These are phyloP conservation scores for Agaricus blazei DNA, from an alignment of 768 basidiomycete species.

Conservation along the genomic window DNA sequence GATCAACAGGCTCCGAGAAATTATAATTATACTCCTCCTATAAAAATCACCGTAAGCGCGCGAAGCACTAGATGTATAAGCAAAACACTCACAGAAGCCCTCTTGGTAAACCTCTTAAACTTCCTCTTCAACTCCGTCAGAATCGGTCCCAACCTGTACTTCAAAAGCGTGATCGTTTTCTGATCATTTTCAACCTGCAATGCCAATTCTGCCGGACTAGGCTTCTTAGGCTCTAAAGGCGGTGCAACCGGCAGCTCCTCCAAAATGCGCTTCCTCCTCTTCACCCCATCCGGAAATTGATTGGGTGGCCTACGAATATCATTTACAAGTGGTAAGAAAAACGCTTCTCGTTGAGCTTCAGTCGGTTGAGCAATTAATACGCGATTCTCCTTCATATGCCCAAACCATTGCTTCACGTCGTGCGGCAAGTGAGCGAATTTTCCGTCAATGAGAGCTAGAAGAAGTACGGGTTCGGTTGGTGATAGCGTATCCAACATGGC, in stretches of 20 bases:
- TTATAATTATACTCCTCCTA: slow-evolving; percentile 77
- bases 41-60: background rate
- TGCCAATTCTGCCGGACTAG: slow-evolving; percentile 76
- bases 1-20: slow-evolving; percentile 13
- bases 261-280: slow-evolving; percentile 76
- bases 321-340: slow-evolving; percentile 71
- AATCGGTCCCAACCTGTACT: slow-evolving; percentile 88
- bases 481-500: slow-evolving; percentile 89
- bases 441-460: slow-evolving; percentile 87
- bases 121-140: slow-evolving; percentile 87
- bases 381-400: slow-evolving; percentile 66
- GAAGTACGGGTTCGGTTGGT: slow-evolving; percentile 89
- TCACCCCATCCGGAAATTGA: slow-evolving; percentile 85
- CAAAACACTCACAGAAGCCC: slow-evolving; percentile 53
- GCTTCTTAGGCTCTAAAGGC: slow-evolving; percentile 80
- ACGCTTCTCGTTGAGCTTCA: slow-evolving; percentile 52
- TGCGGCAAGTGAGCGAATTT: slow-evolving; percentile 59
- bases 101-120: slow-evolving; percentile 85
- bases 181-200: slow-evolving; percentile 81
- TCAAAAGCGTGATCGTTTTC: slow-evolving; percentile 71
- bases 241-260: slow-evolving; percentile 88
- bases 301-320: slow-evolving; percentile 75
- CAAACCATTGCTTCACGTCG: slow-evolving; percentile 93
- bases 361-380: slow-evolving; percentile 56
- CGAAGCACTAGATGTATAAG: background rate